Evolutionary conservation across 202 grass and related monocot species (phyloP).

Genomic region (Alloteropsis angusta): DNA sequence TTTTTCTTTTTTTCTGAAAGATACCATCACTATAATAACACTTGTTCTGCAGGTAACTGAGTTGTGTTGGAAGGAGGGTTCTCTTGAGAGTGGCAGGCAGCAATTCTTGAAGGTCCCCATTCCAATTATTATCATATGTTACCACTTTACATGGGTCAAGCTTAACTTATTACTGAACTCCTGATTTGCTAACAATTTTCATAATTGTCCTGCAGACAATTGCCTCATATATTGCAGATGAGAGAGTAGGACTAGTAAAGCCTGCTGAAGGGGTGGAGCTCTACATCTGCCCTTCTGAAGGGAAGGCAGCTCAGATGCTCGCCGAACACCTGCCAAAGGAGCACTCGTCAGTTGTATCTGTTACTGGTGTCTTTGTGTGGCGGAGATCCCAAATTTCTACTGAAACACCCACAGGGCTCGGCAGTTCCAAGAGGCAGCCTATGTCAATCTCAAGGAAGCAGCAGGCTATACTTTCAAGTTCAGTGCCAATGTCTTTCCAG

Average conservation of each 20-base stretch:
- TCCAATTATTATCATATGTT: background rate
- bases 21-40: background rate
- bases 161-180: background rate
- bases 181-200: conserved; percentile 12
- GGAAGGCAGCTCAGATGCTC: conserved; percentile 45
- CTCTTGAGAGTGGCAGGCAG: conserved; percentile 25
- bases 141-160: background rate
- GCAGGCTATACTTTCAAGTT: conserved; percentile 18
- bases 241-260: conserved; percentile 59
- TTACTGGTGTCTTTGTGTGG: conserved; percentile 64
- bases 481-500: conserved; percentile 22
- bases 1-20: no score
- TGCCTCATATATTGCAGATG: conserved; percentile 43
- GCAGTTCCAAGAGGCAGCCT: conserved; percentile 14
- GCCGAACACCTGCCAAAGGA: conserved; percentile 42
- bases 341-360: conserved; percentile 16
- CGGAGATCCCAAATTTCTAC: conserved; percentile 26
- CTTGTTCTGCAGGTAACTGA: conserved; percentile 42
- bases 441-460: conserved; percentile 33
- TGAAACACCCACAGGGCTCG: conserved; percentile 28
- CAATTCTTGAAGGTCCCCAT: conserved; percentile 45
- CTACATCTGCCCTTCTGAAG: conserved; percentile 52
- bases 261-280: conserved; percentile 46
- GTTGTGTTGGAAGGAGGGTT: conserved; percentile 48
- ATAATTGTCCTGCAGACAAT: conserved; percentile 37